These are phyloP conservation scores for Dothistroma pini DNA, from an alignment of 2,329 filamentous ascomycete species.

Conservation along the genomic window DNA sequence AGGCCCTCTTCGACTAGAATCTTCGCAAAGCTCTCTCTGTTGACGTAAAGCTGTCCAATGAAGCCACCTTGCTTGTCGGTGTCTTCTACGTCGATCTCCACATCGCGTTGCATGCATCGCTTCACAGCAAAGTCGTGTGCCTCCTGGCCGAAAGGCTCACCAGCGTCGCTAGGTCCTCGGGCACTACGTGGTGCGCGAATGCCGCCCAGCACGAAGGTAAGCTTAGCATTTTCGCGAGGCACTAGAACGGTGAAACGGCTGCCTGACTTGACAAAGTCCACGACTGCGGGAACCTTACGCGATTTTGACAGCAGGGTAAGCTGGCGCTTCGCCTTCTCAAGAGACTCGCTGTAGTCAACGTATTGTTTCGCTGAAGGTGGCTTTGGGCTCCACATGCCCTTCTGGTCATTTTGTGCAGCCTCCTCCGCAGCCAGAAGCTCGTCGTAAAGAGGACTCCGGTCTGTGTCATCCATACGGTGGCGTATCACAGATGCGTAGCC, in stretches of 20 bases:
- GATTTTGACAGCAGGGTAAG: conserved; percentile 82
- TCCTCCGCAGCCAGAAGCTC: conserved; percentile 78
- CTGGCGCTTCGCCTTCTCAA: conserved; percentile 95
- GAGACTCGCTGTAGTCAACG: conserved; percentile 83
- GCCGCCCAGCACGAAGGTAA: conserved; percentile 90
- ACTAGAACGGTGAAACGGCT: conserved; percentile 90
- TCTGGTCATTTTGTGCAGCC: conserved; percentile 76
- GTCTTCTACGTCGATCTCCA: conserved; percentile 91
- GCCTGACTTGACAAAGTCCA: conserved; percentile 97
- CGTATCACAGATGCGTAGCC: conserved; percentile 93
- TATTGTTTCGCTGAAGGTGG: conserved; percentile 77
- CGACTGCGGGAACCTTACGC: conserved; percentile 85
- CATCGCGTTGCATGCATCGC: conserved; percentile 88
- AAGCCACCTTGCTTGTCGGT: conserved; percentile 97
- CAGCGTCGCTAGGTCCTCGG: conserved; percentile 71
- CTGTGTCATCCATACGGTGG: conserved; percentile 90
- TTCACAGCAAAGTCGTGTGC: conserved; percentile 87
- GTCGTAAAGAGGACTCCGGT: conserved; percentile 91
- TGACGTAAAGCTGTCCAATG: conserved; percentile 90
- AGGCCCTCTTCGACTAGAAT: conserved; percentile 89
- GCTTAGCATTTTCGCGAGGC: conserved; percentile 86
- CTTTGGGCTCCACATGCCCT: conserved; percentile 94
- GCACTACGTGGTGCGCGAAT: conserved; percentile 88
- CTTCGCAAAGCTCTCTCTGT: conserved; percentile 94
- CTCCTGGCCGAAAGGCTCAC: conserved; percentile 93